Conservation (phyloP, 768 basidiomycete genomes). For the Tephrocybe sp. region DNA sequence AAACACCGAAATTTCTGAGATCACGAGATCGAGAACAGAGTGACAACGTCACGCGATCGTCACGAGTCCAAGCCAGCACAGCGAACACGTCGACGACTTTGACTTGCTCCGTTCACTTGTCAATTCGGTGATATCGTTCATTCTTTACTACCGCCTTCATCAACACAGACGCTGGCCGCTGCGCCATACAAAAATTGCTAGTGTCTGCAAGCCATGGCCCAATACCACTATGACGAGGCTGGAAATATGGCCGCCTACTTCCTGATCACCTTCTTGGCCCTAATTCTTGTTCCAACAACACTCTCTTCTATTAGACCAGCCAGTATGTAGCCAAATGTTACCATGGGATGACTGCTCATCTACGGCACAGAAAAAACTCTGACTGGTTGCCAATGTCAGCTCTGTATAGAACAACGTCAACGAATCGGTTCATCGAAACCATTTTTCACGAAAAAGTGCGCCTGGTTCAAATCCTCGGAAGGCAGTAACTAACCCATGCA, state of each 20-base stretch:
- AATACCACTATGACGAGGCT: constrained; percentile 83
- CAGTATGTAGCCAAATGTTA: constrained; percentile 35
- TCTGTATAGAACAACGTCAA: constrained; percentile 55
- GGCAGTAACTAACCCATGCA: neutral
- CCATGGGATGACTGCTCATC: constrained; percentile 1
- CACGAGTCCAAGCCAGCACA: constrained; percentile 17
- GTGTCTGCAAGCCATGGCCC: constrained; percentile 45
- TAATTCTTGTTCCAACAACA: constrained; percentile 80
- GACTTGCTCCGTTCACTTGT: neutral
- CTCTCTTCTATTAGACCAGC: constrained; percentile 43
- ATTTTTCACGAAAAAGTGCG: constrained; percentile 51
- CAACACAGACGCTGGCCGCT: neutral
- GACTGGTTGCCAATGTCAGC: constrained; percentile 58
- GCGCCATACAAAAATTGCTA: neutral
- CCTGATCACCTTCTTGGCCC: constrained; percentile 82
- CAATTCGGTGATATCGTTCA: neutral
- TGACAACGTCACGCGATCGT: constrained; percentile 16
- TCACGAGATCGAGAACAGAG: constrained; percentile 9
- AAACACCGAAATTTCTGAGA: neutral
- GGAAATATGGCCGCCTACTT: constrained; percentile 91
- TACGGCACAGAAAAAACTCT: constrained; percentile 28
- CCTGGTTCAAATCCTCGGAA: constrained; percentile 3
- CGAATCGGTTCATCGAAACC: constrained; percentile 47
- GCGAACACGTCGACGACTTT: constrained; percentile 20
- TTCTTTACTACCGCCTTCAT: neutral